Conservation (phyloP, 1,284 basidiomycete species). For the Rhizopogon hawkerae region DNA sequence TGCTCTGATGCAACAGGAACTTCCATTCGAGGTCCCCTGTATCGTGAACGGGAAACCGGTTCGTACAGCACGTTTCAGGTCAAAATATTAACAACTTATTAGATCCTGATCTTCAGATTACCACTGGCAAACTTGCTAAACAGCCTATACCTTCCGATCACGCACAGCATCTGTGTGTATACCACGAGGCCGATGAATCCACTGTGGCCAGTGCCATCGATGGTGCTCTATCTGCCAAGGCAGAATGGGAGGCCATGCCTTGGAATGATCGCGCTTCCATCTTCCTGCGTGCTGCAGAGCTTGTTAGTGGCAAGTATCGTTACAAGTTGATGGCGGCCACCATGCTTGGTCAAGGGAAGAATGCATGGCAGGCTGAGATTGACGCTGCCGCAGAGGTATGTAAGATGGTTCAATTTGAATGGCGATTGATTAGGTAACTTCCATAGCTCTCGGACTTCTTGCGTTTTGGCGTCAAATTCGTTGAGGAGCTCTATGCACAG, state of each 20-base stretch:
- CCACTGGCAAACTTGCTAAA: slow-evolving; percentile 72
- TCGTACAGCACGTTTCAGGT: slow-evolving; percentile 21
- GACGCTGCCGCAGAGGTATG: slow-evolving; percentile 94
- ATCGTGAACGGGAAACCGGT: slow-evolving; percentile 89
- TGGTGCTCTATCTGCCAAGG: slow-evolving; percentile 81
- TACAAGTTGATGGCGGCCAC: slow-evolving; percentile 95
- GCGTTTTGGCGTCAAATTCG: slow-evolving; percentile 94
- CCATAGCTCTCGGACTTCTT: slow-evolving; percentile 85
- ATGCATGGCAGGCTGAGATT: slow-evolving; percentile 99
- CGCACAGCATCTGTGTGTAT: slow-evolving; percentile 72
- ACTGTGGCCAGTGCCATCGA: slow-evolving; percentile 79
- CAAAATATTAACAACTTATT: neutral
- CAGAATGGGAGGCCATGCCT: slow-evolving; percentile 86
- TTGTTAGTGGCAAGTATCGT: slow-evolving; percentile 90
- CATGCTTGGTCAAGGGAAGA: slow-evolving; percentile 98
- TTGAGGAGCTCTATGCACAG: slow-evolving; percentile 87
- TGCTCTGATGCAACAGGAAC: slow-evolving; percentile 69
- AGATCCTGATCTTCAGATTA: slow-evolving; percentile 46
- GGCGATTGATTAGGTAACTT: slow-evolving; percentile 1
- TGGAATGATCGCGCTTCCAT: slow-evolving; percentile 97
- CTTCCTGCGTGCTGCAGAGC: slow-evolving; percentile 95
- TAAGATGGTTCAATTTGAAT: neutral
- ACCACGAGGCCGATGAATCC: slow-evolving; percentile 81
- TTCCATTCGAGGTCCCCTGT: slow-evolving; percentile 89
- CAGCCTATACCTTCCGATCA: slow-evolving; percentile 84